Percentiles rank a stretch among this genome's conserved stretches.
These are phyloP conservation scores for Volutella citrinella DNA, from an alignment of 2,329 filamentous ascomycete genomes.

Conservation along the genomic window DNA sequence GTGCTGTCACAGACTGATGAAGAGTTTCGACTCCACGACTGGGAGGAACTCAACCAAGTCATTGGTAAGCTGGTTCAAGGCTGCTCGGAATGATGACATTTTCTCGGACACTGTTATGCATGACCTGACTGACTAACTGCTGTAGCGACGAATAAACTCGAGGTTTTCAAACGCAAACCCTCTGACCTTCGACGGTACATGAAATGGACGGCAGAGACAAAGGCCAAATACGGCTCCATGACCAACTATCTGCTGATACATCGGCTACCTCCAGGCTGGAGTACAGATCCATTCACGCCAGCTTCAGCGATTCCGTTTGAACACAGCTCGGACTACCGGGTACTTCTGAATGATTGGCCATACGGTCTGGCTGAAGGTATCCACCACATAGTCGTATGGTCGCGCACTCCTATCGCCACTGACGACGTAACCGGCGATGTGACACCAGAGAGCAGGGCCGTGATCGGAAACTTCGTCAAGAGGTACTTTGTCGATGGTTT, in stretches of 20 bases:
- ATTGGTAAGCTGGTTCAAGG: conserved; percentile 47
- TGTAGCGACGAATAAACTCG: conserved; percentile 58
- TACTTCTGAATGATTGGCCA: conserved; percentile 90
- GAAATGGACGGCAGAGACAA: conserved; percentile 68
- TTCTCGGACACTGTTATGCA: conserved; percentile 1
- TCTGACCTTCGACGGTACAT: conserved; percentile 79
- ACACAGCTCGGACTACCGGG: conserved; percentile 58
- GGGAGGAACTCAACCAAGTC: conserved; percentile 69
- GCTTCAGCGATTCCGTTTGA: conserved; percentile 50
- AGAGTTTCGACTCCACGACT: conserved; percentile 67
- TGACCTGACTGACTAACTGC: conserved; percentile 14
- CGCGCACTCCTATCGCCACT: conserved; percentile 74
- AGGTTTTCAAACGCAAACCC: conserved; percentile 74
- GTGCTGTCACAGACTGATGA: conserved; percentile 64
- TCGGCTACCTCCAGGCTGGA: conserved; percentile 67
- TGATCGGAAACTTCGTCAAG: conserved; percentile 68
- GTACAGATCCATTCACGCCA: conserved; percentile 52
- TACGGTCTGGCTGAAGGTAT: conserved; percentile 69
- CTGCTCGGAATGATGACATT: conserved; percentile 1
- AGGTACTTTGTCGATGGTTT: conserved; percentile 64
- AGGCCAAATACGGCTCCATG: conserved; percentile 73
- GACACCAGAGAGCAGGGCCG: conserved; percentile 60
- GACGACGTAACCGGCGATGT: conserved; percentile 69
- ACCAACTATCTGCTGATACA: conserved; percentile 74
- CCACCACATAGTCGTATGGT: conserved; percentile 89